These are phyloP conservation scores for Euphorbia lathyris DNA, from an alignment of 345 rosid species.

Conservation along the genomic window DNA sequence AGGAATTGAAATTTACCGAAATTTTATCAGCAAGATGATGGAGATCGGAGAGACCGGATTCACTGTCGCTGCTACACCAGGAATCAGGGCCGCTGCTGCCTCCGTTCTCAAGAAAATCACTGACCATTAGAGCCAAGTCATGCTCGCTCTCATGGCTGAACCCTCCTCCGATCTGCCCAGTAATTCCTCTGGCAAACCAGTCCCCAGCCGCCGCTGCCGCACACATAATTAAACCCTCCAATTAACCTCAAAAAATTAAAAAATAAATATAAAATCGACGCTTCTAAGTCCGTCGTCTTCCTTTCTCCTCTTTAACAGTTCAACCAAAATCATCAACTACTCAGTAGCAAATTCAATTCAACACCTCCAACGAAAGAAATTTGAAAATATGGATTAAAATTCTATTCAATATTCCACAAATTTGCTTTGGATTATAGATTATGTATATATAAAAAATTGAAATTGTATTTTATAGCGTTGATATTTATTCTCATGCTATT, in stretches of 20 bases:
- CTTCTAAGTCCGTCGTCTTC: background rate
- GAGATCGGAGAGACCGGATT: conserved; percentile 73
- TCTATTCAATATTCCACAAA: background rate
- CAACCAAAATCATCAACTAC: background rate
- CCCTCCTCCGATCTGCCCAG: conserved; percentile 38
- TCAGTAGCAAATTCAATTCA: background rate
- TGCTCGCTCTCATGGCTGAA: conserved; percentile 85
- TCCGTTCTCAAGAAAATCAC: conserved; percentile 75
- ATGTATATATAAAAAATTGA: background rate
- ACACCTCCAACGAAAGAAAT: background rate
- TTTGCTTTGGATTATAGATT: background rate
- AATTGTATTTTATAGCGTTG: too few species aligned
- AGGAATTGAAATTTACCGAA: conserved; percentile 37
- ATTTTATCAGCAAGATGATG: conserved; percentile 67
- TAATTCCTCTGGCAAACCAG: conserved; percentile 33
- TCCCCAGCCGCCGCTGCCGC: conserved; percentile 42
- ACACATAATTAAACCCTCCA: conserved; percentile 23
- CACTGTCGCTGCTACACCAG: conserved; percentile 85
- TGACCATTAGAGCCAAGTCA: conserved; percentile 83
- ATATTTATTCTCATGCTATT: too few species aligned
- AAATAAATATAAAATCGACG: too few species aligned
- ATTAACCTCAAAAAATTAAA: background rate
- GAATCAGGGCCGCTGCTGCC: conserved; percentile 59
- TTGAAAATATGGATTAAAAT: background rate
- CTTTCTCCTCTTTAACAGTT: background rate